phyloP scores from a whole-genome alignment of 2,329 filamentous ascomycete species.

The Magnaporthiopsis poae region DNA sequence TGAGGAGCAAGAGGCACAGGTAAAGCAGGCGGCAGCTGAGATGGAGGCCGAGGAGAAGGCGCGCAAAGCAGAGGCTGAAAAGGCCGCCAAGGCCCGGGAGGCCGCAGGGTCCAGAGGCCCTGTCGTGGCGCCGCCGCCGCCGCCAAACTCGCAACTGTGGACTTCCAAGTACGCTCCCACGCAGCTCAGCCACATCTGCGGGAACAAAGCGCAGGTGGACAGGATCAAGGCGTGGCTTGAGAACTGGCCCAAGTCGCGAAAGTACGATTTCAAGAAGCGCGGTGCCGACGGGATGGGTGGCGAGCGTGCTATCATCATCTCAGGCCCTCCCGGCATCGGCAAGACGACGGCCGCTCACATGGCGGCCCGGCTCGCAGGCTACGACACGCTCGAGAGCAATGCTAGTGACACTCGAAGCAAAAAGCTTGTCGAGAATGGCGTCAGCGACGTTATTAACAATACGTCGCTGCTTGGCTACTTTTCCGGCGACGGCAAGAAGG shows the following conservation, averaged over 20 bases:
- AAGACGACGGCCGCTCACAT: slow-evolving; percentile 96
- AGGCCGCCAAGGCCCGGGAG: slow-evolving; percentile 42
- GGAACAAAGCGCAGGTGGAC: slow-evolving; percentile 84
- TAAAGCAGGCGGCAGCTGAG: slow-evolving; percentile 68
- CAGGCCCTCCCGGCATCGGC: slow-evolving; percentile 89
- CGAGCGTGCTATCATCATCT: slow-evolving; percentile 84
- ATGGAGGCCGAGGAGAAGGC: slow-evolving; percentile 74
- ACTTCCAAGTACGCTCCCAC: slow-evolving; percentile 92
- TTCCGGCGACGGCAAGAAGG: slow-evolving; percentile 67
- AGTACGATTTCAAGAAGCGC: slow-evolving; percentile 69
- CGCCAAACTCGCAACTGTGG: slow-evolving; percentile 62
- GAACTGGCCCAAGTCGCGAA: slow-evolving; percentile 69
- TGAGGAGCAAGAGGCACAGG: slow-evolving; percentile 72
- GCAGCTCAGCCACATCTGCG: slow-evolving; percentile 77
- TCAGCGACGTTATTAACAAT: slow-evolving; percentile 87
- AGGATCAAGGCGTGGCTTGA: slow-evolving; percentile 81
- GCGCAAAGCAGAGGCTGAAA: slow-evolving; percentile 41
- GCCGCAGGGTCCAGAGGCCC: slow-evolving; percentile 27
- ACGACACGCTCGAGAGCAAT: slow-evolving; percentile 88
- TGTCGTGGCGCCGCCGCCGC: slow-evolving; percentile 28
- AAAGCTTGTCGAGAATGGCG: slow-evolving; percentile 78
- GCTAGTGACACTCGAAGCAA: slow-evolving; percentile 94
- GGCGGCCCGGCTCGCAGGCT: slow-evolving; percentile 84
- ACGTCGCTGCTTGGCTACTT: slow-evolving; percentile 89
- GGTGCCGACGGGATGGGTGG: slow-evolving; percentile 77